A percentile compares a stretch with the other conserved stretches of the same genome.
phyloP scores from a whole-genome alignment of 2,329 filamentous ascomycete genomes.

The Chaetomium olivaceum region DNA sequence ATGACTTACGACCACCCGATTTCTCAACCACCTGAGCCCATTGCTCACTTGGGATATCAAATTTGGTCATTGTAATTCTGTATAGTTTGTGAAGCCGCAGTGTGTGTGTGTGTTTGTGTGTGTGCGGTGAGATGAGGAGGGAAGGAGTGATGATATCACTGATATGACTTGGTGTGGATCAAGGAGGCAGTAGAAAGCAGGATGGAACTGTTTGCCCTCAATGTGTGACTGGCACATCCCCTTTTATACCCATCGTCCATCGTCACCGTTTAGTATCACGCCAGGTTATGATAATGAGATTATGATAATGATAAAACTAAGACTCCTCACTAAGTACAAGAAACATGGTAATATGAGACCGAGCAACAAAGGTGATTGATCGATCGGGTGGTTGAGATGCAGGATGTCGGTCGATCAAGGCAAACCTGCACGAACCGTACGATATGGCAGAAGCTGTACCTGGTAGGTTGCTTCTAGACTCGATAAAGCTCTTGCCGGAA shows the following conservation, averaged over 20 bases:
- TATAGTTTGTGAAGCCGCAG: background rate
- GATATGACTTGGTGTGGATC: slow-evolving; percentile 9
- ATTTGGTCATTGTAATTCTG: slow-evolving; percentile 42
- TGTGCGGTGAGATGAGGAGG: background rate
- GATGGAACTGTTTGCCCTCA: background rate
- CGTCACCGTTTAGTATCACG: slow-evolving; percentile 9
- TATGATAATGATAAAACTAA: background rate
- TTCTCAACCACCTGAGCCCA: slow-evolving; percentile 90
- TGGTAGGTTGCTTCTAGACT: background rate
- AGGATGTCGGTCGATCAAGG: slow-evolving; percentile 8
- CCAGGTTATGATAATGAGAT: background rate
- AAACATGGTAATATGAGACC: slow-evolving; percentile 15
- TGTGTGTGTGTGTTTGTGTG: background rate
- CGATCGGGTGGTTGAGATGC: background rate
- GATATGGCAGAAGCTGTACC: background rate
- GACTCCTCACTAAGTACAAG: background rate
- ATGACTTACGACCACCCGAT: slow-evolving; percentile 65
- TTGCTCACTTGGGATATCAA: slow-evolving; percentile 74
- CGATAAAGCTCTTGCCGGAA: background rate
- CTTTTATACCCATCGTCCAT: slow-evolving; percentile 13
- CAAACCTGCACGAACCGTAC: slow-evolving; percentile 7
- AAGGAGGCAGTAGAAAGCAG: background rate
- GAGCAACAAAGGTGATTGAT: slow-evolving; percentile 4
- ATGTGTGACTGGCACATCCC: background rate
- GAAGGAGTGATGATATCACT: slow-evolving; percentile 19